A percentile compares a stretch with the other conserved stretches of the same genome.
Evolutionary conservation across 2,329 filamentous ascomycete genomes (phyloP).

Genomic region (Xylariomycetidae sp.): DNA sequence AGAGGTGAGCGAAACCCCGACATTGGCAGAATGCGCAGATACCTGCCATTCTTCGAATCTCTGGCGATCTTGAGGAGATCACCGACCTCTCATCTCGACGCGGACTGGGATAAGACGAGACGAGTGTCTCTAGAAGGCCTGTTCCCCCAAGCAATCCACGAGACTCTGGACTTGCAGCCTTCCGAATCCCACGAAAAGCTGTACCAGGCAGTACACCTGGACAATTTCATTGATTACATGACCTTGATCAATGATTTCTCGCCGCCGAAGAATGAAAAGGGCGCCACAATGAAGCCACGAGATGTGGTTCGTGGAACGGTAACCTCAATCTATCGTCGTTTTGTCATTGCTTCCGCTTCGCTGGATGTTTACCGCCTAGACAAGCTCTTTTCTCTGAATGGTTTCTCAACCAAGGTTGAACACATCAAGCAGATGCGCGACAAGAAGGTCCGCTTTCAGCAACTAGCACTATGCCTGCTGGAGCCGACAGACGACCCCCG

Average conservation of each 20-base stretch:
- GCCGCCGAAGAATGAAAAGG: background rate
- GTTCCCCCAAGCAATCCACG: conserved; percentile 18
- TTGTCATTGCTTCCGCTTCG: conserved; percentile 21
- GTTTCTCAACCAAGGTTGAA: conserved; percentile 9
- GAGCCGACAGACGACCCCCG: conserved; percentile 8
- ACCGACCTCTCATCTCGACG: conserved; percentile 16
- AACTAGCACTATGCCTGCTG: conserved; percentile 16
- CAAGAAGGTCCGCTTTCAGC: conserved; percentile 11
- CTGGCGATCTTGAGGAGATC: conserved; percentile 23
- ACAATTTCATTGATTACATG: conserved; percentile 17
- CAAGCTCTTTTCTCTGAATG: conserved; percentile 10
- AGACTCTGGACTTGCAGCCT: conserved; percentile 18
- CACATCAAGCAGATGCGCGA: conserved; percentile 18
- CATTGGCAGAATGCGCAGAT: conserved; percentile 15
- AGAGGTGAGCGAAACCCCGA: conserved; percentile 2
- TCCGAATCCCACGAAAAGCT: conserved; percentile 8
- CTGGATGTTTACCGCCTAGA: conserved; percentile 20
- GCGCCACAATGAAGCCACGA: conserved; percentile 1
- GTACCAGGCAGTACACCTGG: conserved; percentile 18
- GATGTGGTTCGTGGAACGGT: too few relatives aligned
- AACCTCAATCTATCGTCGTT: conserved; percentile 4
- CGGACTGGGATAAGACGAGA: conserved; percentile 12
- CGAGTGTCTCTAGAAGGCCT: conserved; percentile 19
- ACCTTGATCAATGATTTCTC: conserved; percentile 6
- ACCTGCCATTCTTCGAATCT: conserved; percentile 20